These are phyloP conservation scores for Paralagenidium karlingii DNA, from an alignment of 352 stramenopile genomes.

Conservation along the genomic window DNA sequence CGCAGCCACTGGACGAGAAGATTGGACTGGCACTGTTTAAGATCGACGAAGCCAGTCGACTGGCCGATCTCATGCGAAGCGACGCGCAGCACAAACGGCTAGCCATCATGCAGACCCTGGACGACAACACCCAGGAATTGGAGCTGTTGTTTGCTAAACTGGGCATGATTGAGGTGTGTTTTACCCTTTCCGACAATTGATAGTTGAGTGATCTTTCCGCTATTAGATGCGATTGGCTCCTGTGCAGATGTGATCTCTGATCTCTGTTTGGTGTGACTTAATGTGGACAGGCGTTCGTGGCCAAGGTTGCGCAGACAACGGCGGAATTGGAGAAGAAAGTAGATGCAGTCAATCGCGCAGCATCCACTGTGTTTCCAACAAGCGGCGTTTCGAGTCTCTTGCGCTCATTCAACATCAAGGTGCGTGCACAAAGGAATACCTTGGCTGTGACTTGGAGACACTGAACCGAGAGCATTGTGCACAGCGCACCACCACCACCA, in stretches of 20 bases:
- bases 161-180: slow-evolving; percentile 53
- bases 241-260: neutral
- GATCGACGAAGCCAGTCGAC: slow-evolving; percentile 57
- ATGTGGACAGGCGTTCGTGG: slow-evolving; percentile 37
- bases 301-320: slow-evolving; percentile 34
- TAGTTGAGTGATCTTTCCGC: neutral
- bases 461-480: too few species aligned
- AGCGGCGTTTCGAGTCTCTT: slow-evolving; percentile 39
- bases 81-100: slow-evolving; percentile 34
- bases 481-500: slow-evolving; percentile 19
- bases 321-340: slow-evolving; percentile 50
- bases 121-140: slow-evolving; percentile 57
- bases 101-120: slow-evolving; percentile 32
- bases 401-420: slow-evolving; percentile 58
- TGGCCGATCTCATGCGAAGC: slow-evolving; percentile 28
- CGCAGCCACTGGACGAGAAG: slow-evolving; percentile 47
- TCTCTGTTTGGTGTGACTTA: neutral
- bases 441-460: too few species aligned
- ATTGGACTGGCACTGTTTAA: slow-evolving; percentile 72
- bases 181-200: neutral
- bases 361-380: slow-evolving; percentile 45
- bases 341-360: slow-evolving; percentile 32
- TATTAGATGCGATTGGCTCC: too few species aligned
- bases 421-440: too few species aligned
- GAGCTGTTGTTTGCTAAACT: slow-evolving; percentile 69